Conservation (phyloP, 805 yeast species). For the Pichia heedii region DNA sequence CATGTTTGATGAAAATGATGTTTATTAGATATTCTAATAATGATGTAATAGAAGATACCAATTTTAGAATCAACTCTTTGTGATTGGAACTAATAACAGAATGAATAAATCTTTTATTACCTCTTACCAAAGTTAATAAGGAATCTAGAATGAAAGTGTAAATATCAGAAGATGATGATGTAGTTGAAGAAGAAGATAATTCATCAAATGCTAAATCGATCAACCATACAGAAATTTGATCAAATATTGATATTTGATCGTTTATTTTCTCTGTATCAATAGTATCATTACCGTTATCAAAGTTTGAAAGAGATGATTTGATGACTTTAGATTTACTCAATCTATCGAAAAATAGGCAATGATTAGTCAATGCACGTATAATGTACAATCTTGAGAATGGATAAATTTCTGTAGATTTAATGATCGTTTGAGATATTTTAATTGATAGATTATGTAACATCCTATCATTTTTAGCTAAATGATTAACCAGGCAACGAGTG, state of each 20-base stretch:
- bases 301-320: constrained; percentile 31
- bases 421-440: constrained; percentile 37
- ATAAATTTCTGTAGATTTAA: constrained; percentile 29
- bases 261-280: neutral
- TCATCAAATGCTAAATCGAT: constrained; percentile 4
- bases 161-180: constrained; percentile 3
- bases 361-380: constrained; percentile 32
- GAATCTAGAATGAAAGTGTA: constrained; percentile 8
- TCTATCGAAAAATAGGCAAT: constrained; percentile 65
- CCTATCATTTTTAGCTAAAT: constrained; percentile 57
- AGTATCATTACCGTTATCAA: neutral
- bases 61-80: neutral
- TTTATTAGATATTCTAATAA: constrained; percentile 2
- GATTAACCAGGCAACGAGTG: constrained; percentile 66
- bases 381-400: constrained; percentile 27
- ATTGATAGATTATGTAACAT: constrained; percentile 60
- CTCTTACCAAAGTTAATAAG: constrained; percentile 6
- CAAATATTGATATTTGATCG: neutral
- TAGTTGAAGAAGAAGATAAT: constrained; percentile 4
- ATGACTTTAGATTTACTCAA: constrained; percentile 65
- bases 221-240: constrained; percentile 7
- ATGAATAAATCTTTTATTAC: constrained; percentile 8
- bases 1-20: neutral
- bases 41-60: neutral
- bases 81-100: neutral